phyloP scores from a whole-genome alignment of 306 rosid genomes.

The Acacia acuminata region DNA sequence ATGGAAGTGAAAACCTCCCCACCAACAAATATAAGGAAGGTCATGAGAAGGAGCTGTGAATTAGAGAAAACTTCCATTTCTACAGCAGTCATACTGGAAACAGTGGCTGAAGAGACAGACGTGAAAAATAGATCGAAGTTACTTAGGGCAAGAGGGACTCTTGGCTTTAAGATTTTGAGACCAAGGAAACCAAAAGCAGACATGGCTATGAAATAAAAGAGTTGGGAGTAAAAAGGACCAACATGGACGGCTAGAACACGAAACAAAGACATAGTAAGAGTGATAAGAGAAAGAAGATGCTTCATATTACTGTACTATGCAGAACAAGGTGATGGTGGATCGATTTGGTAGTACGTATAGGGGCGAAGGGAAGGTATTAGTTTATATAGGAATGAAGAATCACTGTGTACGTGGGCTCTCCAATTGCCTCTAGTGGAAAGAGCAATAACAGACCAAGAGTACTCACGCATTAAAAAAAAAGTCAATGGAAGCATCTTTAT shows the following conservation, averaged over 20 bases:
- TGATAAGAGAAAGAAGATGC: neutral
- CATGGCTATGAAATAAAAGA: constrained; percentile 41
- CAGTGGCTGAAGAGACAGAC: constrained; percentile 69
- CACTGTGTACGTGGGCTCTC: neutral
- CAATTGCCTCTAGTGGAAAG: neutral
- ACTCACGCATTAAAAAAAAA: neutral
- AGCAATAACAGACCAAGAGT: neutral
- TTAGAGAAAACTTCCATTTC: constrained; percentile 67
- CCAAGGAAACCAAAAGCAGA: constrained; percentile 54
- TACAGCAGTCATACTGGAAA: constrained; percentile 68
- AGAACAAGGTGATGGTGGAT: neutral
- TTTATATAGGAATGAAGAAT: neutral
- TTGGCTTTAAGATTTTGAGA: constrained; percentile 48
- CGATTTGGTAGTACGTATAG: neutral
- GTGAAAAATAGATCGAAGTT: constrained; percentile 63
- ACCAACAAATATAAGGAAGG: constrained; percentile 61
- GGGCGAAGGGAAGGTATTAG: neutral
- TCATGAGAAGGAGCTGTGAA: constrained; percentile 50
- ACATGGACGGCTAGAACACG: neutral
- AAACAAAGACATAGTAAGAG: neutral
- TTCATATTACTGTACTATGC: neutral
- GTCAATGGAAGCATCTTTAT: neutral
- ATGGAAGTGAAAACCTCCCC: constrained; percentile 72
- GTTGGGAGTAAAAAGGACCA: constrained; percentile 31
- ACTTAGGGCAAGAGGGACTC: constrained; percentile 7